Base-by-base conservation (phyloP, 2,329 filamentous ascomycete species). In the Cordyceps cicadae region DNA sequence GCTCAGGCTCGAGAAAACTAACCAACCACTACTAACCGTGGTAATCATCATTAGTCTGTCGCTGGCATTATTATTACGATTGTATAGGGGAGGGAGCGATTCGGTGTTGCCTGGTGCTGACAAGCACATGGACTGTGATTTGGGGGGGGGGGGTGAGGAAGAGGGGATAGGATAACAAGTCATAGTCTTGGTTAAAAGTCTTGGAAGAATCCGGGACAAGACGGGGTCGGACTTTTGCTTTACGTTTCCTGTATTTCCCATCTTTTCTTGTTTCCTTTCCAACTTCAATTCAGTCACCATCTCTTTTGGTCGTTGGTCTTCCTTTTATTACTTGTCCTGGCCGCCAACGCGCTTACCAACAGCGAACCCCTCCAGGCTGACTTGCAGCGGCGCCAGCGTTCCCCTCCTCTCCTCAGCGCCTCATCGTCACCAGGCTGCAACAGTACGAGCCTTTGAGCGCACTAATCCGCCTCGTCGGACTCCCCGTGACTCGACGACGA, bases 401-500 rank as follows among this genome's bases (percentile, higher is more conserved):
- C 14, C 39, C 15, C 24, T 24, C 24, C 24, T 24, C 24, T 24
- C 24, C 24, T 4, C 39, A 43, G 46, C 46, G 37, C 34, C 46
- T 26, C 46, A 49, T 29, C 46, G 26, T 26, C 46, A n/a, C 39
- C 39, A 37, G 39, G 39, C 39, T 43, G n/a, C 34, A 37, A 14
- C 9, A n/a, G 15, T 43, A 43, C 39, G 34, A 43, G 39, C 12
- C 39, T 14, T 5, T 17, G 37, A 17, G 14, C 39, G 15, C 41
- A 19, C 41, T 15, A 21, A 21, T 5, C 43, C 29, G 55, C 32
- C 45, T 46, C 14, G 32, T 29, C 55, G 34, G 55, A 45, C 24
- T 43, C 46, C 54, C 55, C 54, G 54, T 57, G 55, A 58, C 45
- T 14, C 54, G 46, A 45, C 54, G 26, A 41, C 24, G 24, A 19